Evolutionary conservation across 805 yeast genomes (phyloP).

Genomic region (Torulaspora maleeae): DNA sequence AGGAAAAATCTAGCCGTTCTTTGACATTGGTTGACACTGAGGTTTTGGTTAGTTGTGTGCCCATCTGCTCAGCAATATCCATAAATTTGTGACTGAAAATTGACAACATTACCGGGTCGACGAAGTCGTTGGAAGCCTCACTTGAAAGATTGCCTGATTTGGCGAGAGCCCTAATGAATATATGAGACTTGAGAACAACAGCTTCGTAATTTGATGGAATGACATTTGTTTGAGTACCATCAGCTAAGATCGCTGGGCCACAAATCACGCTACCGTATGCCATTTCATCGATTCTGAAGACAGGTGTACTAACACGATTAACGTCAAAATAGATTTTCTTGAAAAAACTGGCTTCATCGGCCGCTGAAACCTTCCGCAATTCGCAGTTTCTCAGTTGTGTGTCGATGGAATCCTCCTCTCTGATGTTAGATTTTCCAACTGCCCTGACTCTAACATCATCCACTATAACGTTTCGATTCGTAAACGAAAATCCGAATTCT

Average conservation of each 20-base stretch:
- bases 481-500: slow-evolving; percentile 69
- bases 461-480: slow-evolving; percentile 54
- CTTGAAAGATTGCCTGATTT: not conserved
- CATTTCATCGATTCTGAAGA: slow-evolving; percentile 53
- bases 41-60: slow-evolving; percentile 70
- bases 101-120: slow-evolving; percentile 67
- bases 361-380: slow-evolving; percentile 18
- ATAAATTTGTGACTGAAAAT: slow-evolving; percentile 79
- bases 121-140: slow-evolving; percentile 8
- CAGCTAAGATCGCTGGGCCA: slow-evolving; percentile 78
- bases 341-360: slow-evolving; percentile 31
- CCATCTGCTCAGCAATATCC: slow-evolving; percentile 92
- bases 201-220: slow-evolving; percentile 61
- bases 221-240: slow-evolving; percentile 75
- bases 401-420: slow-evolving; percentile 44
- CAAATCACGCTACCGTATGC: slow-evolving; percentile 46
- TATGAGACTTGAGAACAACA: slow-evolving; percentile 52
- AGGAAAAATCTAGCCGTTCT: slow-evolving; percentile 77
- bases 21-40: slow-evolving; percentile 79
- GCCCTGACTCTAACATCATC: slow-evolving; percentile 74
- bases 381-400: slow-evolving; percentile 45
- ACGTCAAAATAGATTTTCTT: slow-evolving; percentile 56
- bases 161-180: slow-evolving; percentile 41
- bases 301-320: slow-evolving; percentile 47
- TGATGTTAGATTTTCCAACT: slow-evolving; percentile 54